Evolutionary conservation across 2,329 filamentous ascomycete species (phyloP), one percentile per base, ranked within the genome.

Genomic region (Colletotrichum scovillei): DNA sequence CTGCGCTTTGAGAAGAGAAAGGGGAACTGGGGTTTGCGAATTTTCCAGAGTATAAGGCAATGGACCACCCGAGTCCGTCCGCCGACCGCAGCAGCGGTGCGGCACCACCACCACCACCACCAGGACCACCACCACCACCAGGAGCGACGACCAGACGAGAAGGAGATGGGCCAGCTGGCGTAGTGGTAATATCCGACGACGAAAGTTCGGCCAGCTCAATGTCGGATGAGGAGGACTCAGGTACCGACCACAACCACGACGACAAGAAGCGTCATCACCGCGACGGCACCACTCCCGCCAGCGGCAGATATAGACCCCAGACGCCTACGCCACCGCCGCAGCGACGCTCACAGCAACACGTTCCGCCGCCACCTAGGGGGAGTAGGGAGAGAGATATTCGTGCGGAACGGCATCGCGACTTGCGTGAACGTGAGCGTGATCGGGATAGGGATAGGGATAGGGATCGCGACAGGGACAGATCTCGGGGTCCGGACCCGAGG

Each of bases 401-500:
- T 19, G 4, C 11, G 5, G 68, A 71, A 16, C 52, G 68, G n/a
- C 49, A 57, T 16, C 68, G 68, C 22, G 68, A 71, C 30, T 22
- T 66, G 9, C 52, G 58, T 35, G 63, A 66, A 26, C 62, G 62
- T n/a, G 46, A 70, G 19, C 49, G 67, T 56, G 32, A 42, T 7
- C 14, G 38, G 14, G 38, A 42, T 42, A 16, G 38, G 16, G 35
- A 38, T 6, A 38, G 35, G 35, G 38, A 42, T 42, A 42, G 38
- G 38, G 67, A 70, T 16, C 67, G 67, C 53, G 62, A 66, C 62
- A 53, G 53, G 12, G 63, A 67, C 0, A 1, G 60, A 22, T 59
- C 63, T 46, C 63, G 65, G 19, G 75, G 76, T 30, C 63, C 66
- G 22, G 68, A 69, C 14, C 69, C 63, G 16, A 74, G 76, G 42